A percentile compares a stretch with the other conserved stretches of the same genome.
Conservation (phyloP, 495 filamentous ascomycete species). For the Aspergillus heteromorphus region DNA sequence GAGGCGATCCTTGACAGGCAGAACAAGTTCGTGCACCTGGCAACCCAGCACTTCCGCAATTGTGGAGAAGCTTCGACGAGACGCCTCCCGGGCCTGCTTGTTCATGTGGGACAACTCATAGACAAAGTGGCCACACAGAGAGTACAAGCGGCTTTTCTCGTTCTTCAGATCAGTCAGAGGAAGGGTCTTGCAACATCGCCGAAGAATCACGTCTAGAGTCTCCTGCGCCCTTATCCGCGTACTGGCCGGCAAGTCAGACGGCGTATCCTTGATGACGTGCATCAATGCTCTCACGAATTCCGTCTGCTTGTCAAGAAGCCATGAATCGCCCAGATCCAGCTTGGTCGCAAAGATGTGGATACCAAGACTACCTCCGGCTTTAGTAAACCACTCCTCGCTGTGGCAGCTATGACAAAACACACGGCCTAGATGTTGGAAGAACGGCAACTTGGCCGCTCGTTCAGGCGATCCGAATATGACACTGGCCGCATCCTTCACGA, state of each 20-base stretch:
- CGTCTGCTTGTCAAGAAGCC: conserved; percentile 72
- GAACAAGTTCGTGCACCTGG: conserved; percentile 78
- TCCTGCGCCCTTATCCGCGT: conserved; percentile 76
- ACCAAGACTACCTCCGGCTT: conserved; percentile 83
- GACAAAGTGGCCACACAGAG: conserved; percentile 77
- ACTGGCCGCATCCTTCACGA: conserved; percentile 69
- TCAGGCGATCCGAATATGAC: conserved; percentile 71
- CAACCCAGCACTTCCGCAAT: conserved; percentile 69
- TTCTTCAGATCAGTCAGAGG: conserved; percentile 72
- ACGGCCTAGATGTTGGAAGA: conserved; percentile 75
- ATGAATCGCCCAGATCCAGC: conserved; percentile 74
- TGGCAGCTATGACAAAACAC: conserved; percentile 91
- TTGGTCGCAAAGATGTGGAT: conserved; percentile 78
- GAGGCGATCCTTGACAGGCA: conserved; percentile 80
- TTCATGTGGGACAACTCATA: conserved; percentile 91
- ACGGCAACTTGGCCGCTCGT: conserved; percentile 65
- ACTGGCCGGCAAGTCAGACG: conserved; percentile 79
- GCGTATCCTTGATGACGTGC: conserved; percentile 97
- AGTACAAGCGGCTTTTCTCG: conserved; percentile 58
- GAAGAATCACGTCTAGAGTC: conserved; percentile 72
- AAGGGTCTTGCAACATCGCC: conserved; percentile 64
- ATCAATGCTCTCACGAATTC: conserved; percentile 83
- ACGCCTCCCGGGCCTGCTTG: conserved; percentile 80
- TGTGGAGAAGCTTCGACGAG: conserved; percentile 72
- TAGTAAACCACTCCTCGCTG: conserved; percentile 96